These are phyloP conservation scores for Phytophthora brassicae DNA, from an alignment of 352 stramenopile genomes.

Conservation along the genomic window DNA sequence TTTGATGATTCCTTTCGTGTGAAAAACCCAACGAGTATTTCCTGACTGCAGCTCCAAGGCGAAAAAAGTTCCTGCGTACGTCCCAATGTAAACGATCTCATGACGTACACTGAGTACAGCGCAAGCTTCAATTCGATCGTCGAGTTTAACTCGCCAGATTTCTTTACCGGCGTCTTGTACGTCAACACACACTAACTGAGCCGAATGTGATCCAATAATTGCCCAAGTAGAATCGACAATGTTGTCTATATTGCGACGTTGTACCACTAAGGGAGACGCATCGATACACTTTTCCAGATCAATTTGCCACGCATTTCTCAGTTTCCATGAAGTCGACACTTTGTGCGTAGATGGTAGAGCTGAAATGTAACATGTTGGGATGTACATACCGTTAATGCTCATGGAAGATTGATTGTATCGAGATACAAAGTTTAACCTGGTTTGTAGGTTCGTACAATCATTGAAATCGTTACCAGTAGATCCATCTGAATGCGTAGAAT, in stretches of 20 bases:
- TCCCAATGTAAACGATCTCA: constrained; percentile 47
- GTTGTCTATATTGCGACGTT: constrained; percentile 1
- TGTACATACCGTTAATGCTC: constrained; percentile 2
- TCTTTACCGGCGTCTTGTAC: constrained; percentile 21
- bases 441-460: neutral
- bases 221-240: constrained; percentile 22
- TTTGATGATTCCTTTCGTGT: constrained; percentile 49
- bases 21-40: constrained; percentile 34
- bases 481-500: neutral
- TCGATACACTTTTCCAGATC: constrained; percentile 68
- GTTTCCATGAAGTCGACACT: constrained; percentile 6
- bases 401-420: constrained; percentile 35
- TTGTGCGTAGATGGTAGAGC: neutral
- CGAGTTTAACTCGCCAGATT: constrained; percentile 45
- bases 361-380: constrained; percentile 19
- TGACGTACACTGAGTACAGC: constrained; percentile 38
- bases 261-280: constrained; percentile 56
- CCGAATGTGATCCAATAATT: constrained; percentile 56
- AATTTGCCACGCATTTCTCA: constrained; percentile 27
- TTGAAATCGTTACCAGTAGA: neutral
- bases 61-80: constrained; percentile 53
- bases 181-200: constrained; percentile 47
- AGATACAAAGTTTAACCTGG: constrained; percentile 16
- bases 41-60: constrained; percentile 43
- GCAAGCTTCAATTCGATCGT: constrained; percentile 61